Base-by-base conservation (phyloP, 2,329 filamentous ascomycete genomes). In the Biscogniauxia sp. region DNA sequence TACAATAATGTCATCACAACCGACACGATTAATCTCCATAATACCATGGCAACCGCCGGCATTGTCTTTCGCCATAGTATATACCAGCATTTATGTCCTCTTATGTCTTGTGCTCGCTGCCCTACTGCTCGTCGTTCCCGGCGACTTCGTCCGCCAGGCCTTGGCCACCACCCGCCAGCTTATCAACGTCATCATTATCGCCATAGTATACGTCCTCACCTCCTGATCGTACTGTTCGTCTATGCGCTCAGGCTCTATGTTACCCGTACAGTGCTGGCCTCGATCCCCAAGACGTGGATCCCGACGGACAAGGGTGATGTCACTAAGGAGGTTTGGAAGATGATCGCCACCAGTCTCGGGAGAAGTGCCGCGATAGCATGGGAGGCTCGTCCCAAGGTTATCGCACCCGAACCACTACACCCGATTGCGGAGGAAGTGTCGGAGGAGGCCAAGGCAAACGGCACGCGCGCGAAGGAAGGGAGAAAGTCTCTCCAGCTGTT, bases 201-300 rank as follows among this genome's bases (percentile, higher is more conserved):
- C 86, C 57, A 87, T 90, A 61, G 84, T 85, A 69, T 96, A 96
- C 73, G 77, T 93, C 59, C 78, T 92, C 54, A 92, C 92, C 80
- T 89, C 53, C 63, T 91, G 53, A 77, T 93, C 57, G 84, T 92
- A 51, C 76, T 86, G 52, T 86, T 96, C 69, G 85, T 97, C 69
- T 97, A 96, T 74, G 84, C 88, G 58, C 86, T 88, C 57, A 84
- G 95, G n/a, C 84, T 97, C 20, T 97, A 94, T 76, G 91, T 94
- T 57, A 96, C 92, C 70, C 87, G 91, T 64, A 90, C 84, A 53
- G 87, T 91, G 8, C 82, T 98, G 8, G 85, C 88, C 19, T 88
- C 86, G 3, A 97, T 99, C 61, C 95, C 95, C 1, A 95, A 94
- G 74, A 80, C 86, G 57, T 96, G 91, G 84, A 85, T 97, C 17